Base-by-base conservation (phyloP, 805 yeast species). In the Komagataella pseudopastoris region DNA sequence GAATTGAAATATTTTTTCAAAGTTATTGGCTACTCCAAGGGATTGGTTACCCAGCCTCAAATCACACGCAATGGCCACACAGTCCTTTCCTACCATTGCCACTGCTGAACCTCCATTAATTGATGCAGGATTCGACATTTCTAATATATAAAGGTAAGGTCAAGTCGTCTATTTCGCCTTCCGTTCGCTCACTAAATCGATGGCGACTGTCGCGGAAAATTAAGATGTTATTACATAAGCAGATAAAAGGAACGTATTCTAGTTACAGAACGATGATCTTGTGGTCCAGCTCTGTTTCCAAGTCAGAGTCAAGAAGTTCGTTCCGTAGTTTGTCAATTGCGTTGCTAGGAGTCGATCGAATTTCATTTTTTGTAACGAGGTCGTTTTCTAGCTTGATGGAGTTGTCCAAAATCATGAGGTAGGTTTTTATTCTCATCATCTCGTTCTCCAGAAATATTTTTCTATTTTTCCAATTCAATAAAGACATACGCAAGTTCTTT, bases 11-110 rank as follows among this genome's bases (percentile, higher is more conserved):
- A 93, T 76, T 72, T 93, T 93, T 63, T 93, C 97, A 67, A 93
- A 95, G 62, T 89, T 84, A 67, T 89, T 89, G 49, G 97, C 74
- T 48, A 93, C 80, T 52, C 98, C 97, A 22, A 93, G 73, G 6
- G 96, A 87, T 67, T 93, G 99, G 65, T 82, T 81, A 20, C 99
- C 99, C 55, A 93, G 74, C 62, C 98, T 83, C 63, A 93, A 74
- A 70, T 93, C 99, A 60, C 93, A 84, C 3, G 97, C 99, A 61
- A 93, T 89, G 30, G 98, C 99, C 52, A 93, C 90, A 74, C 99
- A 93, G 59, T 89, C 97, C 64, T 95, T 90, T 61, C 99, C 99
- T 23, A 84, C 84, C 99, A 93, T 93, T 57, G 99, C 99, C 39
- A 95, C 95, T 50, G 96, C 96, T 56, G 96, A 78, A 70, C 99